phyloP scores from a whole-genome alignment of 805 yeast species.

The Deakozyma indianensis region DNA sequence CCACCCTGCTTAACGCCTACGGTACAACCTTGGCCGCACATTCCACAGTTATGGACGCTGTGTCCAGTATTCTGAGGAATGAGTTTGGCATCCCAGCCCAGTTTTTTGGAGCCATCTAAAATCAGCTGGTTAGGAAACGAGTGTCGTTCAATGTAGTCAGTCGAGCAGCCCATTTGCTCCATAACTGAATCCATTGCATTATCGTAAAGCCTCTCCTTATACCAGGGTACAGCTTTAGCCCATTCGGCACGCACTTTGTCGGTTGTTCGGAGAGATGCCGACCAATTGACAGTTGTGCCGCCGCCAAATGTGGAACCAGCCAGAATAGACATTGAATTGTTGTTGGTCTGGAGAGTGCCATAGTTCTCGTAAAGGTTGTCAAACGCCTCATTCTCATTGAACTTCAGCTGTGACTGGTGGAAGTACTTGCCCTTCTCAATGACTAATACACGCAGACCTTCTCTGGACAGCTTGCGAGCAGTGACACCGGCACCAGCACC shows the following conservation, averaged over 20 bases:
- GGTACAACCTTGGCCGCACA: conserved; percentile 35
- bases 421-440: conserved; percentile 37
- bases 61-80: conserved; percentile 35
- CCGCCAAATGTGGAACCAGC: conserved; percentile 47
- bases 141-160: conserved; percentile 25
- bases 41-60: conserved; percentile 31
- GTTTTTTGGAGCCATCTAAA: conserved; percentile 29
- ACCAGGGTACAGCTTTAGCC: conserved; percentile 35
- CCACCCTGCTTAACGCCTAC: conserved; percentile 41
- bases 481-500: conserved; percentile 42
- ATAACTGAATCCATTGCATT: conserved; percentile 31
- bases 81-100: conserved; percentile 28
- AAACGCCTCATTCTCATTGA: conserved; percentile 26
- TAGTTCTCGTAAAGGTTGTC: conserved; percentile 25
- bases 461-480: conserved; percentile 30
- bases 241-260: conserved; percentile 37
- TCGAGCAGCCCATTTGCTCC: conserved; percentile 33
- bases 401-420: conserved; percentile 22
- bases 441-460: conserved; percentile 31
- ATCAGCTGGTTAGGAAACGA: conserved; percentile 30
- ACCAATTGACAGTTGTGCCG: conserved; percentile 45
- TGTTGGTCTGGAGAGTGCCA: conserved; percentile 25
- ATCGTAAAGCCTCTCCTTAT: conserved; percentile 29
- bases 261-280: conserved; percentile 36
- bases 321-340: conserved; percentile 24